Evolutionary conservation across 805 yeast genomes (phyloP), one percentile per base, ranked within the genome.

Genomic region (Peterozyma toletana): DNA sequence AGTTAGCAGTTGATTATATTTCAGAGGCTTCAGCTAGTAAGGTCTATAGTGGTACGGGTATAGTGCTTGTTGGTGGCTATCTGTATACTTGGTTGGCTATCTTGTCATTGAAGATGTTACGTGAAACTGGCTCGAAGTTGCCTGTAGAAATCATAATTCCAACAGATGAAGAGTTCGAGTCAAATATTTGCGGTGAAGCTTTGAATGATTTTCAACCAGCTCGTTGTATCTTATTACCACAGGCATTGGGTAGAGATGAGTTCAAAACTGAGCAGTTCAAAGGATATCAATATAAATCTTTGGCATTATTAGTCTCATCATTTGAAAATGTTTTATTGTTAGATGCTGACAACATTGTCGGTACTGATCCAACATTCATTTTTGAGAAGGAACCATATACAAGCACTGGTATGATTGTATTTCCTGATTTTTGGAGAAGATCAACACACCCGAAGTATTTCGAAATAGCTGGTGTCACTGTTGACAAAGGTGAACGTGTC

Each of bases 341-440:
- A 44, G 82, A 77, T 50, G 67, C 78, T 40, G 82, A 77, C 53
- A 76, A 76, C 48, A 70, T 73, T 11, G 62, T 62, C 36, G 61
- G 68, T 11, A 79, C 80, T 0, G 80, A 73, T 50, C 53, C 58
- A 10, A 56, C 85, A 9, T 83, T 87, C 55, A 59, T 81, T 18
- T 74, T 80, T 46, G 60, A 60, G 2, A 64, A 73, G 0, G 58
- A 65, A 5, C 64, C 77, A n/a, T 79, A 62, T 59, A 54, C 61
- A 31, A 56, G 65, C 9, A 58, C 62, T 15, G 73, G 77, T 46
- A 62, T 77, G 58, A 62, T 80, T 21, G 59, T 79, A 21, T 87
- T 95, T 91, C 95, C 95, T 1, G 96, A 87, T 61, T 87, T 80
- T 59, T 87, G 96, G 96, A 76, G 82, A 59, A 72, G 96, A 50